Evolutionary conservation across 345 rosid species (phyloP), one percentile per base, ranked within the genome.

Genomic region (Salix brachista): DNA sequence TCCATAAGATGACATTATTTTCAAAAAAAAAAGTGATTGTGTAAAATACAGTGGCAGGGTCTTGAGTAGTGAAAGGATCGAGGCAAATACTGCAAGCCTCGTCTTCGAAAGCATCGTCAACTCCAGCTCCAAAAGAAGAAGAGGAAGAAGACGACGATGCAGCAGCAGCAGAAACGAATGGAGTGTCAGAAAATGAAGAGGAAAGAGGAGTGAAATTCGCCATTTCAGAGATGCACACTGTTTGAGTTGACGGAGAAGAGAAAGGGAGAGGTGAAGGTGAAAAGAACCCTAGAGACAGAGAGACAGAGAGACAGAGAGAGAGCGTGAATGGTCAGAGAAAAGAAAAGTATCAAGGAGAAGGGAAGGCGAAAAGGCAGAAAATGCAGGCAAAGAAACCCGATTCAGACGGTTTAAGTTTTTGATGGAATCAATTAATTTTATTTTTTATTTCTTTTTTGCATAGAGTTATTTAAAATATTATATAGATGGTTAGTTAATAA

Each of bases 41-140:
- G 69, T 44, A 78, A 62, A 79, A 28, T 76, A 92, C 98, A 79
- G 96, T 84, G 77, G 86, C 79, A 72, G 98, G 98, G 44, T 92
- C 86, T 16, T 87, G 89, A 39, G 80, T 23, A 70, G 89, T 79
- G 88, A 92, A 94, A 78, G 91, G 80, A 74, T 94, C 97, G 78
- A 94, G 91, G 77, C 98, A 94, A 87, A 94, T 91, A 84, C 98
- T 92, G 80, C 98, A 94, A 26, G 86, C 85, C 78, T 94, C 97
- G 23, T 90, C 97, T 17, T 91, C 97, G 78, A 81, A 71, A 58
- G 79, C 76, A 61, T 87, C 92, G 74, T 84, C 91, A 52, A 75
- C 26, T 66, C 26, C 46, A 69, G 66, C 60, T 8, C 66, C 21
- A 25, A 48, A 83, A 10, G 85, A 79, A 7, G 87, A 77, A 62